Percentiles rank a stretch among this genome's conserved stretches.
Evolutionary conservation across 768 basidiomycete genomes (phyloP).

Genomic region (Boletus fagicola): DNA sequence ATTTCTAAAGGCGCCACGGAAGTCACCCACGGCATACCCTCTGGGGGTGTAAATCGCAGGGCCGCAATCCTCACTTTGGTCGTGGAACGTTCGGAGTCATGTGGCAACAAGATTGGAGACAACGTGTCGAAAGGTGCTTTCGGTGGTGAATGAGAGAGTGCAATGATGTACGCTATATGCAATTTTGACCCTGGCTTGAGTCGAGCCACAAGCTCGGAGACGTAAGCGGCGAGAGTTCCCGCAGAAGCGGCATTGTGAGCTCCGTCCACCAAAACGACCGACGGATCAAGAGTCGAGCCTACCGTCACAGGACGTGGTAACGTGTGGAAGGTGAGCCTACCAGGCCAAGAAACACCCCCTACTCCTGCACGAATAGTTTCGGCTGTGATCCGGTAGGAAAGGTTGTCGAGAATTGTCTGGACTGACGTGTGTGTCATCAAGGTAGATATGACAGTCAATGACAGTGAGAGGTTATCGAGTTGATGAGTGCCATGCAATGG

Average conservation of each 20-base stretch:
- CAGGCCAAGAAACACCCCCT: conserved; percentile 65
- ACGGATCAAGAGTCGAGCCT: conserved; percentile 14
- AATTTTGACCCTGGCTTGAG: conserved; percentile 25
- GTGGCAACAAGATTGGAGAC: conserved; percentile 55
- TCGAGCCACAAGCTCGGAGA: conserved; percentile 35
- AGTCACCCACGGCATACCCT: conserved; percentile 94
- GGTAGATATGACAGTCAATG: conserved; percentile 58
- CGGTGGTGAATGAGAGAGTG: conserved; percentile 82
- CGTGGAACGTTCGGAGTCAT: conserved; percentile 24
- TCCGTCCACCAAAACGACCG: conserved; percentile 77
- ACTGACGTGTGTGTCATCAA: conserved; percentile 45
- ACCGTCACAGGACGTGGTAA: conserved; percentile 22
- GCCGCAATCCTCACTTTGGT: conserved; percentile 51
- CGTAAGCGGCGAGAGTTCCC: conserved; percentile 60
- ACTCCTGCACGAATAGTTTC: conserved; percentile 59
- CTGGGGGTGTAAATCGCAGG: conserved; percentile 68
- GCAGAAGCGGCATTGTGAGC: conserved; percentile 91
- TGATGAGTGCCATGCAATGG: conserved; percentile 83
- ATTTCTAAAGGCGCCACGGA: conserved; percentile 56
- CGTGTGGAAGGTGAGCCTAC: conserved; percentile 72
- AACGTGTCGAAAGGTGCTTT: conserved; percentile 77
- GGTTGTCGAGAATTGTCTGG: conserved; percentile 15
- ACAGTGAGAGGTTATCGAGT: conserved; percentile 75
- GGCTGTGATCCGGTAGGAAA: conserved; percentile 41
- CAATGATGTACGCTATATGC: conserved; percentile 69